These are phyloP conservation scores for Hygrophila difformis DNA, from an alignment of 257 asterid genomes.

Conservation along the genomic window DNA sequence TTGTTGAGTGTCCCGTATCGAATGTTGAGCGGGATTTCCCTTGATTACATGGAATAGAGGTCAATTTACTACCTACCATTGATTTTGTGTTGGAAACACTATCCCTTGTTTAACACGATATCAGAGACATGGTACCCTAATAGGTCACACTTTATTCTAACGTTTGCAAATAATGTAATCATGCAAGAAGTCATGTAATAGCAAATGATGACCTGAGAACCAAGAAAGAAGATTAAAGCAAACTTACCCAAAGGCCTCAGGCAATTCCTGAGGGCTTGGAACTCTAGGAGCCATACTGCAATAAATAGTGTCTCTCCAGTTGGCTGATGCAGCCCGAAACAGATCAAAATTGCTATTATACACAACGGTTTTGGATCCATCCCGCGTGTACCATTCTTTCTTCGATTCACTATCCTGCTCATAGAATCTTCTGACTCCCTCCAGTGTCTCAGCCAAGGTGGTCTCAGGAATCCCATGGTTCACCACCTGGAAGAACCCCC, in stretches of 20 bases:
- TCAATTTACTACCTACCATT: too few relatives aligned
- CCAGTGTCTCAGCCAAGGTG: slow-evolving; percentile 29
- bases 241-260: slow-evolving; percentile 25
- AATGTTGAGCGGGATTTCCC: too few relatives aligned
- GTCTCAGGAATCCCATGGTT: slow-evolving; percentile 26
- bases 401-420: slow-evolving; percentile 28
- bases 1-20: too few relatives aligned
- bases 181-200: too few relatives aligned
- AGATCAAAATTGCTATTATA: slow-evolving; percentile 40
- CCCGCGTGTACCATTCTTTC: slow-evolving; percentile 29
- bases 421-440: slow-evolving; percentile 28
- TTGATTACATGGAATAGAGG: too few relatives aligned
- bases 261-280: slow-evolving; percentile 28
- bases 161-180: too few relatives aligned
- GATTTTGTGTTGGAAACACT: too few relatives aligned
- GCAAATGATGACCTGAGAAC: too few relatives aligned
- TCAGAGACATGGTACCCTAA: too few relatives aligned
- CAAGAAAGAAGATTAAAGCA: too few relatives aligned
- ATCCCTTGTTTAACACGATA: too few relatives aligned
- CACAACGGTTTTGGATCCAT: slow-evolving; percentile 22
- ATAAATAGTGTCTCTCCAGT: slow-evolving; percentile 35
- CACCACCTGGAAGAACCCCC: slow-evolving; percentile 39
- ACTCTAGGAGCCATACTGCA: slow-evolving; percentile 27
- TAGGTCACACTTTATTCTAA: too few relatives aligned
- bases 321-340: slow-evolving; percentile 18